Percentiles rank a stretch among this genome's conserved stretches.
phyloP scores from a whole-genome alignment of 257 asterid species.

The Solanum corneliomulleri region DNA sequence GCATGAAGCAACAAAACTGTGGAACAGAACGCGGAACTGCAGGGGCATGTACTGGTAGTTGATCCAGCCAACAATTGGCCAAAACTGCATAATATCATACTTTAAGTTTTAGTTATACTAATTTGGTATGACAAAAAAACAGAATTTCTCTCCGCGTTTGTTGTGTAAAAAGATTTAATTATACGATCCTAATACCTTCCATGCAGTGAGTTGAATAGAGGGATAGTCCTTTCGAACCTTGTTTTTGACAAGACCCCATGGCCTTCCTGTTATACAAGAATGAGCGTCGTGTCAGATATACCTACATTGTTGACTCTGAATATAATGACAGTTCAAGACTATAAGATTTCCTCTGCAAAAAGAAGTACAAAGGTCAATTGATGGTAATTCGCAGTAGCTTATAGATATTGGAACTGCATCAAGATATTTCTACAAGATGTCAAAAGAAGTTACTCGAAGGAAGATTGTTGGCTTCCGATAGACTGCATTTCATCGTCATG shows the following conservation, averaged over 20 bases:
- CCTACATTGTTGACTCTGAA: background rate
- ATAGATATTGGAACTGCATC: background rate
- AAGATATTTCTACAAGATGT: background rate
- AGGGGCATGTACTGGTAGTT: conserved; percentile 31
- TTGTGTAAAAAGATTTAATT: background rate
- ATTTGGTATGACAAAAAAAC: background rate
- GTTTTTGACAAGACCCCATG: conserved; percentile 15
- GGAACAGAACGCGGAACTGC: conserved; percentile 23
- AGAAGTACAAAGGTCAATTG: background rate
- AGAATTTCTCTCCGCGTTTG: background rate
- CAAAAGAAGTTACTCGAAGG: background rate
- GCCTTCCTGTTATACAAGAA: conserved; percentile 10
- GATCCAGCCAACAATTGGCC: conserved; percentile 33
- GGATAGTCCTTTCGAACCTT: conserved; percentile 24
- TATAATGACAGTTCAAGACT: background rate
- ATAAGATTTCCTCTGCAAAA: background rate
- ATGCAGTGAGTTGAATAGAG: conserved; percentile 17
- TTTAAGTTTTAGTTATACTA: no score
- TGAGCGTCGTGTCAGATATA: background rate
- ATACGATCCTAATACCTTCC: conserved; percentile 13
- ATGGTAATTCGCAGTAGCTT: background rate
- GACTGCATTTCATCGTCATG: background rate
- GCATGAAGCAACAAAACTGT: conserved; percentile 22
- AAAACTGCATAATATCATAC: conserved; percentile 6
- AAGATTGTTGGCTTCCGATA: background rate